A percentile compares a stretch with the other conserved stretches of the same genome.
Evolutionary conservation across 78 protist genomes (phyloP).

Genomic region (Reticulomyxa filosa): DNA sequence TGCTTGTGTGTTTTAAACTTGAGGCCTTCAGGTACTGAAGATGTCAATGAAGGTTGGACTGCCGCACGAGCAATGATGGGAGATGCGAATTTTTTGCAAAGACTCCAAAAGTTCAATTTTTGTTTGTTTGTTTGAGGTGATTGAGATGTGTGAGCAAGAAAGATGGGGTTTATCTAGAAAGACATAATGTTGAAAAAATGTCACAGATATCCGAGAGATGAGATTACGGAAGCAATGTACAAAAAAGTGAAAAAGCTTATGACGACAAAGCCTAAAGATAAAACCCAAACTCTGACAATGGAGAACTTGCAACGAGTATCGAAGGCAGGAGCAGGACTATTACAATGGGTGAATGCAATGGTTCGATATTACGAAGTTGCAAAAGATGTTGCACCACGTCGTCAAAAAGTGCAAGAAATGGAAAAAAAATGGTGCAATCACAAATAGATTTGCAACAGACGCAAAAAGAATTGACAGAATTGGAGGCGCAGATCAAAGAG

Average conservation of each 20-base stretch:
- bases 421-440: conserved; percentile 9
- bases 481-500: conserved; percentile 1
- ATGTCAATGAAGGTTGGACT: conserved; percentile 3
- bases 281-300: background rate
- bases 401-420: conserved; percentile 5
- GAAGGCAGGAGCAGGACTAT: conserved; percentile 39
- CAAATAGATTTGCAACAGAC: conserved; percentile 1
- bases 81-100: conserved; percentile 16
- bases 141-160: too few species aligned
- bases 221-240: conserved; percentile 11
- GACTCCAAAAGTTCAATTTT: too few species aligned
- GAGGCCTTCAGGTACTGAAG: background rate
- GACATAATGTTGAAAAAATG: too few species aligned
- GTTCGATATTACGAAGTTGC: conserved; percentile 38
- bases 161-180: too few species aligned
- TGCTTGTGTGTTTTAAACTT: conserved; percentile 32
- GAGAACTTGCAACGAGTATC: conserved; percentile 13
- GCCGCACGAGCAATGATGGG: conserved; percentile 32
- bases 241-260: conserved; percentile 17
- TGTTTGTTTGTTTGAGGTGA: too few species aligned
- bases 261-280: background rate
- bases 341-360: conserved; percentile 45
- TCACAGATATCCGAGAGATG: conserved; percentile 19
- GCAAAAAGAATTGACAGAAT: background rate
- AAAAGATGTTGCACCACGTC: conserved; percentile 36